Evolutionary conservation across 805 yeast species (phyloP).

Genomic region (Torulaspora delbrueckii): DNA sequence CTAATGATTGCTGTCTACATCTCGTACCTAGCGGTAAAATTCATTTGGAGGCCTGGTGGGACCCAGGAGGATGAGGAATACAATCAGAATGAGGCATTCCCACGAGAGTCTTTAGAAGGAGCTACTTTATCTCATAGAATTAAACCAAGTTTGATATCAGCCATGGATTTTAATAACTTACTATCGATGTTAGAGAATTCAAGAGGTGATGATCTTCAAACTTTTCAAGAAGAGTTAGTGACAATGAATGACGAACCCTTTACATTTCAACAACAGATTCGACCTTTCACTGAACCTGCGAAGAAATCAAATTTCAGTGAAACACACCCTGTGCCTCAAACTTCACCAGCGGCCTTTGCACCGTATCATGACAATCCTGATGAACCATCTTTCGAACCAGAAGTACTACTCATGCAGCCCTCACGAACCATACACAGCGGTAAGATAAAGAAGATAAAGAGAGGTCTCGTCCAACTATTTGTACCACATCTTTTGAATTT

Average conservation of each 20-base stretch:
- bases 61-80: not conserved
- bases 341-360: conserved; percentile 25
- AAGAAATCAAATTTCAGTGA: not conserved
- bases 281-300: conserved; percentile 23
- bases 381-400: conserved; percentile 4
- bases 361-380: conserved; percentile 27
- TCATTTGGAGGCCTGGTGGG: conserved; percentile 7
- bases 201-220: not conserved
- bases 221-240: conserved; percentile 10
- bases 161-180: conserved; percentile 30
- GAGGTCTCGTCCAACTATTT: conserved; percentile 15
- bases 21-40: conserved; percentile 20
- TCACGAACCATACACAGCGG: conserved; percentile 1
- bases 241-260: conserved; percentile 1
- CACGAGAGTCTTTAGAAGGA: conserved; percentile 7
- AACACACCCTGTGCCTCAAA: conserved; percentile 6
- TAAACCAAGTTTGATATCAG: conserved; percentile 31
- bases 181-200: conserved; percentile 27
- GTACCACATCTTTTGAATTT: conserved; percentile 36
- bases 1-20: conserved; percentile 26
- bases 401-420: not conserved
- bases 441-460: conserved; percentile 4
- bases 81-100: conserved; percentile 2
- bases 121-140: conserved; percentile 13
- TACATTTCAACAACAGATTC: not conserved